Evolutionary conservation across 2,329 filamentous ascomycete species (phyloP).

Genomic region (Sporothrix protearum): DNA sequence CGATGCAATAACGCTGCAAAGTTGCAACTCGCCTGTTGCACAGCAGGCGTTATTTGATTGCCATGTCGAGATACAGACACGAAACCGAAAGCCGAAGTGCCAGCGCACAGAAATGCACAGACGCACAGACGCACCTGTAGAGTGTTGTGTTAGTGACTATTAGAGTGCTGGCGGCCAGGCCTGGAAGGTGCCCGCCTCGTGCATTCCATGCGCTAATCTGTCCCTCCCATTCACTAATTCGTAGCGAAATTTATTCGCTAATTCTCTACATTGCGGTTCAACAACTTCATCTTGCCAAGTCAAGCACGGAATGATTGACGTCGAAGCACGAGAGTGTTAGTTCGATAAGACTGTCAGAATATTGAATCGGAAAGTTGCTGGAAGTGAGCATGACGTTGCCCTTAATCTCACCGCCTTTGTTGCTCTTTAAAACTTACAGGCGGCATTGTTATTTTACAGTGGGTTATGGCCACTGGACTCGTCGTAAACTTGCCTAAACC

Average conservation of each 20-base stretch:
- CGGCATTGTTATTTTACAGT: not conserved
- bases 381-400: not conserved
- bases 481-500: not conserved
- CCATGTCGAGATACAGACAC: not conserved
- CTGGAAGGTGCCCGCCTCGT: not conserved
- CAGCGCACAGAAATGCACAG: not conserved
- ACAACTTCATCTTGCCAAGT: not conserved
- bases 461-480: not conserved
- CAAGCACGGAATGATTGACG: not conserved
- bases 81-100: not conserved
- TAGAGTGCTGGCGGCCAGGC: not conserved
- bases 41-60: slow-evolving; percentile 1
- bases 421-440: not conserved
- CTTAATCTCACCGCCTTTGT: not conserved
- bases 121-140: not conserved
- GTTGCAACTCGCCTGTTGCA: not conserved
- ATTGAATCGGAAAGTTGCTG: not conserved
- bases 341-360: not conserved
- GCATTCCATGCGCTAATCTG: not conserved
- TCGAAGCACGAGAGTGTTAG: not conserved
- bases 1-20: no score
- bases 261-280: not conserved
- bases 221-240: not conserved
- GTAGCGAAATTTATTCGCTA: not conserved
- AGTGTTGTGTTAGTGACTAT: not conserved